Conservation (phyloP, 2,329 filamentous ascomycete genomes). For the Pyricularia grisea region DNA sequence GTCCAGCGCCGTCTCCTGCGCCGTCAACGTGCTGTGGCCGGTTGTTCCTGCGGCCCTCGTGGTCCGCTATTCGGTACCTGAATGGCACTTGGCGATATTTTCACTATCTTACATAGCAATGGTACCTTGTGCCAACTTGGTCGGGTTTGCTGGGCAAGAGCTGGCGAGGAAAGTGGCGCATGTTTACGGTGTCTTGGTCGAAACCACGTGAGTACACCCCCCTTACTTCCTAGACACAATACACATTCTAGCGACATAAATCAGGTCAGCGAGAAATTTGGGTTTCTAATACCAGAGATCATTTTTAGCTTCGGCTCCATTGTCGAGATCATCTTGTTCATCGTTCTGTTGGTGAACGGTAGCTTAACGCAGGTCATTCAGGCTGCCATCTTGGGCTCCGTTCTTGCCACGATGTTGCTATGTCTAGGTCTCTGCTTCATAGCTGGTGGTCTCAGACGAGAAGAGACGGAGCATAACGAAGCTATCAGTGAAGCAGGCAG, state of each 20-base stretch:
- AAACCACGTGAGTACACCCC: conserved; percentile 39
- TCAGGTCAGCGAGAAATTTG: not conserved
- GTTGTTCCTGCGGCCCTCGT: conserved; percentile 63
- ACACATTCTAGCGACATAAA: not conserved
- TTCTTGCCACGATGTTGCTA: conserved; percentile 71
- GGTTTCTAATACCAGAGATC: not conserved
- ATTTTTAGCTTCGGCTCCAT: conserved; percentile 53
- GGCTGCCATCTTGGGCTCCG: conserved; percentile 74
- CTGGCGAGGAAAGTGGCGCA: conserved; percentile 67
- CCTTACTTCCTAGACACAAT: not conserved
- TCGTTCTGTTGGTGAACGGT: conserved; percentile 52
- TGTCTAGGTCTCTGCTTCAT: conserved; percentile 77
- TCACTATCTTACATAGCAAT: conserved; percentile 66
- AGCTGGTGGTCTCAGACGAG: conserved; percentile 58
- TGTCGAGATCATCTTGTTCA: conserved; percentile 77
- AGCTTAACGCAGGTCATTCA: conserved; percentile 62
- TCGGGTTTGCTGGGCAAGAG: conserved; percentile 67
- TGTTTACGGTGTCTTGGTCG: conserved; percentile 54
- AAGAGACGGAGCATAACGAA: conserved; percentile 63
- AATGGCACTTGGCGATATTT: conserved; percentile 54
- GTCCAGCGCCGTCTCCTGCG: conserved; percentile 51
- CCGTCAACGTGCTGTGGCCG: conserved; percentile 66
- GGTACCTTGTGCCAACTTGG: conserved; percentile 65
- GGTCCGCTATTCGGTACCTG: conserved; percentile 32
- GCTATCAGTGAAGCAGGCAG: conserved; percentile 72